Evolutionary conservation across 2,329 filamentous ascomycete species (phyloP).

Genomic region (Diaporthe citrichinensis): DNA sequence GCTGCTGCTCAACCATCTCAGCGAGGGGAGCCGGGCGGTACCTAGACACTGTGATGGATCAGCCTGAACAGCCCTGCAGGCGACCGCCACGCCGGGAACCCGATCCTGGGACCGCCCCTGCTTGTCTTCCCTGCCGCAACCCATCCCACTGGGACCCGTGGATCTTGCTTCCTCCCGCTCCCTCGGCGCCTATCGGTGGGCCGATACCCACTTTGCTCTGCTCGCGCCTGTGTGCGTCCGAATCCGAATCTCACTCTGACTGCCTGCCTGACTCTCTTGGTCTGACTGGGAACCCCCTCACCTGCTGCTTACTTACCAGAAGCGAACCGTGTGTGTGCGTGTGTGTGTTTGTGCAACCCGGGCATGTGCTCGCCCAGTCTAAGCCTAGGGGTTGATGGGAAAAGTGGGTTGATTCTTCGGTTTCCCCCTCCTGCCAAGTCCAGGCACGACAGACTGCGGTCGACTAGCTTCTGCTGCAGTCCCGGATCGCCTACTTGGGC

Average conservation of each 20-base stretch:
- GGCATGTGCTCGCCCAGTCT: not conserved
- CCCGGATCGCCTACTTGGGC: not conserved
- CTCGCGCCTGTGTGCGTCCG: not conserved
- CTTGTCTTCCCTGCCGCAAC: slow-evolving; percentile 31
- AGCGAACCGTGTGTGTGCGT: not conserved
- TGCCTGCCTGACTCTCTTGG: not conserved
- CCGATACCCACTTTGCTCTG: not conserved
- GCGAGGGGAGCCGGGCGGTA: not conserved
- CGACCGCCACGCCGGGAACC: slow-evolving; percentile 29
- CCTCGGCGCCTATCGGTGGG: slow-evolving; percentile 28
- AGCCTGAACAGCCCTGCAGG: slow-evolving; percentile 26
- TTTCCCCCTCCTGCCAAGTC: slow-evolving; percentile 30
- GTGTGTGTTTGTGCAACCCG: slow-evolving; percentile 1
- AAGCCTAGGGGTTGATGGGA: not conserved
- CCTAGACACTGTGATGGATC: not conserved
- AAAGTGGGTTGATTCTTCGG: slow-evolving; percentile 25
- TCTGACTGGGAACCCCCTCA: slow-evolving; percentile 4
- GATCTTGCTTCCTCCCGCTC: slow-evolving; percentile 27
- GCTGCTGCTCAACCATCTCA: not conserved
- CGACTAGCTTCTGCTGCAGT: slow-evolving; percentile 15
- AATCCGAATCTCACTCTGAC: slow-evolving; percentile 1
- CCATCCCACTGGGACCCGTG: slow-evolving; percentile 38
- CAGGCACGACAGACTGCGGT: slow-evolving; percentile 25
- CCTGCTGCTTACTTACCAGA: not conserved
- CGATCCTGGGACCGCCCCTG: slow-evolving; percentile 35